phyloP scores from a whole-genome alignment of 345 rosid species.

The Gossypium mustelinum region DNA sequence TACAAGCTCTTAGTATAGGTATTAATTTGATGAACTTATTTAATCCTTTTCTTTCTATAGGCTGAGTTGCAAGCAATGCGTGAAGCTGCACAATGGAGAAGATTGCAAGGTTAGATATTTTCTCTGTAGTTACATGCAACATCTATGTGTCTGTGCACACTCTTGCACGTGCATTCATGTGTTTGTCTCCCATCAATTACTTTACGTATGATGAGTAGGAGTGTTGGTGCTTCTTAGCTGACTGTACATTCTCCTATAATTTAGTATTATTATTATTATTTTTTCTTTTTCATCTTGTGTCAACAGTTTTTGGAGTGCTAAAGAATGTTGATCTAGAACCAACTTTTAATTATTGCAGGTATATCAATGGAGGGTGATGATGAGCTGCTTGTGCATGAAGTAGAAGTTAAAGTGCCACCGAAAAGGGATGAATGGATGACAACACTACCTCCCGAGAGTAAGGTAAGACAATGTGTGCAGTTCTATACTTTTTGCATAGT shows the following conservation, averaged over 20 bases:
- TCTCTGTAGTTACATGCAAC: not conserved
- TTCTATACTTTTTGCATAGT: not conserved
- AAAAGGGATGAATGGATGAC: slow-evolving; percentile 98
- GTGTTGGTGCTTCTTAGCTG: not conserved
- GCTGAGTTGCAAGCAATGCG: slow-evolving; percentile 77
- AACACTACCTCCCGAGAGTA: slow-evolving; percentile 84
- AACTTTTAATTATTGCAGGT: slow-evolving; percentile 40
- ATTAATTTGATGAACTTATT: slow-evolving; percentile 12
- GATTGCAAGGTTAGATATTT: slow-evolving; percentile 60
- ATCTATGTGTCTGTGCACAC: not conserved
- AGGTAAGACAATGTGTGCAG: slow-evolving; percentile 39
- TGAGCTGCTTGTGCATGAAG: slow-evolving; percentile 59
- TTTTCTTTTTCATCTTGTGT: not conserved
- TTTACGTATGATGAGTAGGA: not conserved
- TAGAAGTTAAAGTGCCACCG: slow-evolving; percentile 61
- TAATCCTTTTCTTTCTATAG: slow-evolving; percentile 29
- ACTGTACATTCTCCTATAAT: not conserved
- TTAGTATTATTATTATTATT: not conserved
- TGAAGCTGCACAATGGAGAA: slow-evolving; percentile 95
- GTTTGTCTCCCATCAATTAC: not conserved
- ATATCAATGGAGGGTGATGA: slow-evolving; percentile 95
- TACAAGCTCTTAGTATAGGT: not conserved
- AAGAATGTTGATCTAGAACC: slow-evolving; percentile 6
- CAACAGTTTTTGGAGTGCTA: not conserved
- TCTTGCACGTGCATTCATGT: not conserved